A percentile compares a stretch with the other conserved stretches of the same genome.
Evolutionary conservation across 2,329 filamentous ascomycete genomes (phyloP).

Genomic region (Microdochium trichocladiopsis): DNA sequence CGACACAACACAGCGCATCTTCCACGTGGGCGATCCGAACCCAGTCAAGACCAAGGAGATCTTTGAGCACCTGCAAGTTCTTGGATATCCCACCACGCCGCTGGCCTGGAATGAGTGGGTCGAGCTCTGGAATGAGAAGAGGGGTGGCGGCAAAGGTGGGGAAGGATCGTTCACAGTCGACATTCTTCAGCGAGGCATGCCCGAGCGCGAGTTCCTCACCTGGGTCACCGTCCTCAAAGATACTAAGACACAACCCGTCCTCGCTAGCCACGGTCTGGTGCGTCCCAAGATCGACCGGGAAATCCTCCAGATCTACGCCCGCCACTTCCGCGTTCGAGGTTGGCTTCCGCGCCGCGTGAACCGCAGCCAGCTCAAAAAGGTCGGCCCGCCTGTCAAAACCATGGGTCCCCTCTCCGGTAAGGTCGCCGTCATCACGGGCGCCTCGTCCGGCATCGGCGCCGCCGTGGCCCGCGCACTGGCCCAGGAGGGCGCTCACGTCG

Average conservation of each 20-base stretch:
- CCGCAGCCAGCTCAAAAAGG: conserved; percentile 29
- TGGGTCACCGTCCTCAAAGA: conserved; percentile 71
- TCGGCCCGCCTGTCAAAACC: neutral
- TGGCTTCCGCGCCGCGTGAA: conserved; percentile 63
- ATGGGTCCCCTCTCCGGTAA: conserved; percentile 58
- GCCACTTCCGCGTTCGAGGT: conserved; percentile 73
- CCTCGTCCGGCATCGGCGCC: conserved; percentile 73
- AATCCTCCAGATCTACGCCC: conserved; percentile 70
- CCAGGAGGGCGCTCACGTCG: conserved; percentile 64
- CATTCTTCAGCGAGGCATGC: conserved; percentile 76
- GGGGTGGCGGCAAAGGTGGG: conserved; percentile 55
- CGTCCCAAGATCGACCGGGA: conserved; percentile 62
- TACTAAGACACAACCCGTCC: conserved; percentile 55
- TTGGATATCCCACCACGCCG: conserved; percentile 64
- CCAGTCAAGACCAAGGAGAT: conserved; percentile 60
- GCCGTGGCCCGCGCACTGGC: conserved; percentile 65
- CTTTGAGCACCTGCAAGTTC: conserved; percentile 55
- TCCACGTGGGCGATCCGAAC: conserved; percentile 68
- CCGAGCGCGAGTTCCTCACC: conserved; percentile 62
- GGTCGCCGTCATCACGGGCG: conserved; percentile 72
- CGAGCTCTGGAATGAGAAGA: conserved; percentile 62
- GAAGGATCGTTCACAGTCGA: conserved; percentile 71
- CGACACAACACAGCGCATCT: conserved; percentile 55
- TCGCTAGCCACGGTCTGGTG: conserved; percentile 42
- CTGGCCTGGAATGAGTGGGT: conserved; percentile 71